These are phyloP conservation scores for Nemania sp. DNA, from an alignment of 2,329 filamentous ascomycete genomes.

Conservation along the genomic window DNA sequence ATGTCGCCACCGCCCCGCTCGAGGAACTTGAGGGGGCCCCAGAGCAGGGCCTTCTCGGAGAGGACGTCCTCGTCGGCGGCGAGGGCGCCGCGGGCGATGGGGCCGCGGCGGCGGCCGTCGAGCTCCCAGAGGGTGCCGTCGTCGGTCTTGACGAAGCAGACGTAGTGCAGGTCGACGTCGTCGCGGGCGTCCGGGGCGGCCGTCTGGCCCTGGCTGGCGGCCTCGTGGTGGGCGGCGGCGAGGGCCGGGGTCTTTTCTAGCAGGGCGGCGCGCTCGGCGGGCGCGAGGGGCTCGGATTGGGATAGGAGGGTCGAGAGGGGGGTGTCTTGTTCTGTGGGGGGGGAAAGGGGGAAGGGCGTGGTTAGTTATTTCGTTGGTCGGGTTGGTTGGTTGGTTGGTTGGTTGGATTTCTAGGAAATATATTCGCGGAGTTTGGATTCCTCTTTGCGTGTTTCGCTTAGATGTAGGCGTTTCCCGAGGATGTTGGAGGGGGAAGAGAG, in stretches of 20 bases:
- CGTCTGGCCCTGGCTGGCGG: slow-evolving; percentile 79
- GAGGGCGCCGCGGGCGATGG: slow-evolving; percentile 60
- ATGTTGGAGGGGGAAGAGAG: no score
- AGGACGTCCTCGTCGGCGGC: slow-evolving; percentile 69
- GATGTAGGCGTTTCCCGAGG: no score
- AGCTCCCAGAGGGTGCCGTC: slow-evolving; percentile 68
- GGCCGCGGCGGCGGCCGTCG: slow-evolving; percentile 62
- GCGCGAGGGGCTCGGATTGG: slow-evolving; percentile 71
- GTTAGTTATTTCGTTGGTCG: neutral
- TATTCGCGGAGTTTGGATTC: no score
- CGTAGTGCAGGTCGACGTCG: slow-evolving; percentile 91
- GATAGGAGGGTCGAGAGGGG: slow-evolving; percentile 68
- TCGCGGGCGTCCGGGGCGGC: slow-evolving; percentile 76
- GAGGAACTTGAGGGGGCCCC: slow-evolving; percentile 66
- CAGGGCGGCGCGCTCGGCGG: slow-evolving; percentile 68
- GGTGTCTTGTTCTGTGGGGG: slow-evolving; percentile 50
- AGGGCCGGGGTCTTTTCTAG: slow-evolving; percentile 78
- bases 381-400: no score
- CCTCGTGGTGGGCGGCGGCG: slow-evolving; percentile 77
- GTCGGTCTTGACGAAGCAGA: slow-evolving; percentile 81
- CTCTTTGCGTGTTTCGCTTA: no score
- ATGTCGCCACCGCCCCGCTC: slow-evolving; percentile 60
- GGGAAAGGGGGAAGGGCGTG: no score
- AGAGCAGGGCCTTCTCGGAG: slow-evolving; percentile 72
- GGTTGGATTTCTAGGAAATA: no score